Evolutionary conservation across 2,329 filamentous ascomycete genomes (phyloP), one percentile per base, ranked within the genome.

Genomic region (Exophiala calicioides): DNA sequence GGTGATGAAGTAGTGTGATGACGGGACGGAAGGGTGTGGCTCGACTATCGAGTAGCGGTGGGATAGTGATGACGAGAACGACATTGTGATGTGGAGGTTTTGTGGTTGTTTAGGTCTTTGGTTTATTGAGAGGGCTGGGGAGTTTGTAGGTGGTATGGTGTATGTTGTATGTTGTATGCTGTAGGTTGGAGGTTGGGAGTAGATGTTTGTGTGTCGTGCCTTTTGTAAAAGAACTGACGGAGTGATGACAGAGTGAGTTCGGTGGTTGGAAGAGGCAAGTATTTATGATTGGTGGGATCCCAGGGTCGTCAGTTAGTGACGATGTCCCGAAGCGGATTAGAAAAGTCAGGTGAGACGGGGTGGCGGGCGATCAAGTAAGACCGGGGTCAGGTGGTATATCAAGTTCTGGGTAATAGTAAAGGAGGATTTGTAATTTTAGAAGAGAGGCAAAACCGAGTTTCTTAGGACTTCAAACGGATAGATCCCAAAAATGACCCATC

Each of bases 1-100:
- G 30, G 76, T 71, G 51, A 74, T 68, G 56, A 78, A 65, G 60
- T 76, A 71, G 27, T 68, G 64, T 57, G 65, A 66, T 44, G 61
- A 59, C 46, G 71, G 67, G 44, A 74, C 71, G 43, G 79, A 77
- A 15, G 80, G 80, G 66, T 83, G 80, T 53, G 80, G 80, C 62
- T 84, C 80, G 64, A 77, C 72, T 62, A 83, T 73, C 60, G 71
- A 73, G 71, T 79, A 80, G 59, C 69, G 65, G 49, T 55, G 44
- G 30, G 64, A 60, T 39, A 60, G 44, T 32, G 64, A 60, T 39
- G 60, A 49, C 33, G 69, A 61, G 64, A 42, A 41, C 23, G 55
- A 50, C 34, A 53, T 57, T 8, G 64, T 67, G 47, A 49, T 59
- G 40, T 52, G 40, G 33, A 10, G 5, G 43, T 42, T 32, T 41